Evolutionary conservation across 2,329 filamentous ascomycete genomes (phyloP).

Genomic region (Canariomyces notabilis): DNA sequence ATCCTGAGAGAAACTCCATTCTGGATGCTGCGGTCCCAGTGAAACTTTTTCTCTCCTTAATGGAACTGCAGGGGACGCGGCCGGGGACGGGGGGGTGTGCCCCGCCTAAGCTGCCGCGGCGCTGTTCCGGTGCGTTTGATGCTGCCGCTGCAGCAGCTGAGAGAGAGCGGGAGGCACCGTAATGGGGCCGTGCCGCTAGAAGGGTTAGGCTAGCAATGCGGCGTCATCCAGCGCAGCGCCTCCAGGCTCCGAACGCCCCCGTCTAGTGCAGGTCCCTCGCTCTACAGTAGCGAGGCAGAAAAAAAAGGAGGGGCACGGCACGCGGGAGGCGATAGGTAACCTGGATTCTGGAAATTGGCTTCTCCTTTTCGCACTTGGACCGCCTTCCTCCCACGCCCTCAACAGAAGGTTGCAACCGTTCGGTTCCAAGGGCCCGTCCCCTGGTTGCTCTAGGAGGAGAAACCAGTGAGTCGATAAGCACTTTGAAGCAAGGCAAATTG

Average conservation of each 20-base stretch:
- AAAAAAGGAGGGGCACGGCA: not conserved
- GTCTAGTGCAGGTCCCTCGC: not conserved
- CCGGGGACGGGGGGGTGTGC: conserved; percentile 10
- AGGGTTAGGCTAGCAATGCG: not conserved
- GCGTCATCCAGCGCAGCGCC: not conserved
- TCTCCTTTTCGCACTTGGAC: conserved; percentile 1
- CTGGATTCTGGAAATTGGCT: not conserved
- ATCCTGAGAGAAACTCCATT: conserved; percentile 29
- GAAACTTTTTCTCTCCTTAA: conserved; percentile 4
- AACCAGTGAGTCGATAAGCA: conserved; percentile 11
- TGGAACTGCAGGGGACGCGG: not conserved
- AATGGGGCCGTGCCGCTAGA: not conserved
- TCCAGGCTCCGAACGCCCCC: too few species aligned
- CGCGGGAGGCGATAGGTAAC: too few species aligned
- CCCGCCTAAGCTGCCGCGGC: conserved; percentile 12
- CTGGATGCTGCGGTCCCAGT: conserved; percentile 7
- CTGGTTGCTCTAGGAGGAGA: not conserved
- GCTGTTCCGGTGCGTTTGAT: conserved; percentile 11
- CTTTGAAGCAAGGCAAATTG: not conserved
- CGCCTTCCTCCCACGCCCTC: too few species aligned
- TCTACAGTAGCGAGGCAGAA: not conserved
- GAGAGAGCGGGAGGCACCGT: not conserved
- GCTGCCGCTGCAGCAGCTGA: conserved; percentile 11
- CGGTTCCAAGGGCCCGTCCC: too few species aligned
- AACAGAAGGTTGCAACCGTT: too few species aligned